These are phyloP conservation scores for Aspergillus floridensis DNA, from an alignment of 2,329 filamentous ascomycete genomes.

Conservation along the genomic window DNA sequence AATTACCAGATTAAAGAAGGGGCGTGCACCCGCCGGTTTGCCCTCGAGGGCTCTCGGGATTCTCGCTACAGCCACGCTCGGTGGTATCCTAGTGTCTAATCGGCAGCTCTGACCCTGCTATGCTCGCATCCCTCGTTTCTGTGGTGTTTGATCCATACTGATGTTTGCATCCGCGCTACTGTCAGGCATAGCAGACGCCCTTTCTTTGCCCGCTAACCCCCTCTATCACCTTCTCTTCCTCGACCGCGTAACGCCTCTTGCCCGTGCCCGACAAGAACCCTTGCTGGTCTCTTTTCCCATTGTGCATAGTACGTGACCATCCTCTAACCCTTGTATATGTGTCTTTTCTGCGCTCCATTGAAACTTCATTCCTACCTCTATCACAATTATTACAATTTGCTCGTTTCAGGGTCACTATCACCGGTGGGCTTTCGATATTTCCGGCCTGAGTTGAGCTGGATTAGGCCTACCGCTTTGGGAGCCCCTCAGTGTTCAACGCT, in stretches of 20 bases:
- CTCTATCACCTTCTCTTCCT: constrained; percentile 6
- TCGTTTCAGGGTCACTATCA: background rate
- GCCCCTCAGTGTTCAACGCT: constrained; percentile 13
- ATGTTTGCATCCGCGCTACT: constrained; percentile 20
- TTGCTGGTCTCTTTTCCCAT: background rate
- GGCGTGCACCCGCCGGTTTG: background rate
- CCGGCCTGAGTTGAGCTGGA: background rate
- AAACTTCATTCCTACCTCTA: background rate
- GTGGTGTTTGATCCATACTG: constrained; percentile 23
- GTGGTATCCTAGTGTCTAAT: background rate
- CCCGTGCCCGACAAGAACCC: background rate
- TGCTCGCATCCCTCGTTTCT: constrained; percentile 4
- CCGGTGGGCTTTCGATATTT: background rate
- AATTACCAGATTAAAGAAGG: background rate
- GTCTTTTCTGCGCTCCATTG: background rate
- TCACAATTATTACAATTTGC: background rate
- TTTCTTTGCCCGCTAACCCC: constrained; percentile 15
- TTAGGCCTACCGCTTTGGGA: constrained; percentile 1
- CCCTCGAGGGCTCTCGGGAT: constrained; percentile 4
- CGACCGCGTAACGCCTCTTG: background rate
- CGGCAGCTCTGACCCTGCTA: constrained; percentile 11
- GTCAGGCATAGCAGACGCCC: constrained; percentile 18
- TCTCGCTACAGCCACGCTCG: constrained; percentile 4
- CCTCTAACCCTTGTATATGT: background rate
- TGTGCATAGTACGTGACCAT: background rate